Evolutionary conservation across 2,329 filamentous ascomycete genomes (phyloP), one percentile per base, ranked within the genome.

Genomic region (Emmonsia crescens): DNA sequence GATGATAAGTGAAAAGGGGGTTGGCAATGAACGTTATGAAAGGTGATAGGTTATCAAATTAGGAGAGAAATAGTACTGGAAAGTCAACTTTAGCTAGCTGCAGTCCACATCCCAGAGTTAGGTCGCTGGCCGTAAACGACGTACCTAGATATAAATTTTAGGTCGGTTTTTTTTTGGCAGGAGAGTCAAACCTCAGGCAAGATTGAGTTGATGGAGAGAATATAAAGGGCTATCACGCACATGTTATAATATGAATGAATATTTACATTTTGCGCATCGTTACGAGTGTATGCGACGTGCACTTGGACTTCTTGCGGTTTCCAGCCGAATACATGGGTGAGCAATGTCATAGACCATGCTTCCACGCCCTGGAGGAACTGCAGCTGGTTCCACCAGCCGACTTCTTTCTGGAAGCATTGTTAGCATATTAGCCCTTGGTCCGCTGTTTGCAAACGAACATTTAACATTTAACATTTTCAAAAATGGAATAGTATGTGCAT

Each of bases 241-340:
- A 60, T 52, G 21, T 42, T 52, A 42, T 60, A 54, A 42, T 55
- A 60, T 19, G 59, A 12, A 54, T 60, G 59, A 8, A 60, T 60
- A 24, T 38, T 19, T 14, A 21, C 21, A 60, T 54, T 60, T 33
- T n/a, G 59, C n/a, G 49, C 46, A 29, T 60, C 59, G 12, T 49
- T 52, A 8, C 44, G 31, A 6, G 33, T 46, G 14, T 55, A 33
- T 16, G 46, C 49, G 29, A 60, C 33, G 24, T 52, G 31, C 9
- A 51, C 38, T 24, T 60, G 46, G 40, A 60, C 46, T 40, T 60
- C 59, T 14, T 38, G 16, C 19, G 49, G 38, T 9, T 29, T 52
- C 68, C 68, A 69, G 36, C 65, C 66, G n/a, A 67, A 42, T 19
- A 65, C 60, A n/a, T 61, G 61, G 3, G 56, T 63, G 36, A 65